Percentiles rank a stretch among this genome's conserved stretches.
Evolutionary conservation across 2,329 filamentous ascomycete species (phyloP).

Genomic region (Pseudogymnoascus sp.): DNA sequence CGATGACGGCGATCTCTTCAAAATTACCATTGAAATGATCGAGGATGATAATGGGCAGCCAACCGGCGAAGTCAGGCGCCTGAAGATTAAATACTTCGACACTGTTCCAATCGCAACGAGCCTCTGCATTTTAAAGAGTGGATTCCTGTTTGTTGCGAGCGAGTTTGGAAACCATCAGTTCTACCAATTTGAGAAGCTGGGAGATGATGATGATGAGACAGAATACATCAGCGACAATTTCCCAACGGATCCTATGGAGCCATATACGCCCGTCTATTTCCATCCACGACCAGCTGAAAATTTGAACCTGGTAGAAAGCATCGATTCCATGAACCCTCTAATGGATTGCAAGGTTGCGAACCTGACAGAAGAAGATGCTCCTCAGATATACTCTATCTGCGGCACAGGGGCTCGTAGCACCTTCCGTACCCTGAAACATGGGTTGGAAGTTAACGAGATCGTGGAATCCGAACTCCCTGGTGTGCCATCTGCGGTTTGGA

Average conservation of each 20-base stretch:
- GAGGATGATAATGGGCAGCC: slow-evolving; percentile 71
- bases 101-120: slow-evolving; percentile 83
- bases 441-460: slow-evolving; percentile 86
- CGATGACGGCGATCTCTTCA: slow-evolving; percentile 97
- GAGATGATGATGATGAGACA: slow-evolving; percentile 85
- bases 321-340: slow-evolving; percentile 83
- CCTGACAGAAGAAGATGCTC: slow-evolving; percentile 82
- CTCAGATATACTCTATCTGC: slow-evolving; percentile 90
- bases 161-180: slow-evolving; percentile 91
- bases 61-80: slow-evolving; percentile 69
- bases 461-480: slow-evolving; percentile 89
- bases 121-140: slow-evolving; percentile 88
- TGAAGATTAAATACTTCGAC: slow-evolving; percentile 97
- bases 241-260: slow-evolving; percentile 62
- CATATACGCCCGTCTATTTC: slow-evolving; percentile 78
- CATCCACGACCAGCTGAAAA: slow-evolving; percentile 73
- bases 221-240: slow-evolving; percentile 81
- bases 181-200: slow-evolving; percentile 95
- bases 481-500: slow-evolving; percentile 90
- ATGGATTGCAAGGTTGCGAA: slow-evolving; percentile 90
- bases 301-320: slow-evolving; percentile 72
- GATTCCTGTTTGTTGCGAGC: slow-evolving; percentile 85
- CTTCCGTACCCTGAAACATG: slow-evolving; percentile 88
- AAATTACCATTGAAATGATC: slow-evolving; percentile 85
- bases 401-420: slow-evolving; percentile 82